Evolutionary conservation across 805 yeast genomes (phyloP).

Genomic region (Starmera dryadoides): DNA sequence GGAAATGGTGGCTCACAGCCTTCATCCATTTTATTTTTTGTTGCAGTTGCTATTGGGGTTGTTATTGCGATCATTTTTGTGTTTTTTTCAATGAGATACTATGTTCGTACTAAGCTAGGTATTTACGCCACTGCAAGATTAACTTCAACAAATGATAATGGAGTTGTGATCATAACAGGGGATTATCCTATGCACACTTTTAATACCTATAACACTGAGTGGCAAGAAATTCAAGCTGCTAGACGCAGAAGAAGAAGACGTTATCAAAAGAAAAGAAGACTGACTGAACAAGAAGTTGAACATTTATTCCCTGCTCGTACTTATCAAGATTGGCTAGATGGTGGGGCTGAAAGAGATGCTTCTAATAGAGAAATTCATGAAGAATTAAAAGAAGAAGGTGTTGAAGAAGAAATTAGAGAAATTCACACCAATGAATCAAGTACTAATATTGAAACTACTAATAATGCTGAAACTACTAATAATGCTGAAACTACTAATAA

Average conservation of each 20-base stretch:
- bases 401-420: conserved; percentile 1
- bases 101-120: conserved; percentile 50
- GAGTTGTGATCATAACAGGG: conserved; percentile 13
- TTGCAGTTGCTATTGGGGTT: conserved; percentile 58
- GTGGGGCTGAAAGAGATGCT: conserved; percentile 48
- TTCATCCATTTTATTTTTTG: conserved; percentile 54
- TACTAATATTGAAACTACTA: background rate
- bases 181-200: conserved; percentile 18
- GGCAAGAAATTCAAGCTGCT: conserved; percentile 14
- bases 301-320: conserved; percentile 50
- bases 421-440: conserved; percentile 4
- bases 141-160: conserved; percentile 7
- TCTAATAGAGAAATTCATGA: conserved; percentile 36
- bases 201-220: conserved; percentile 12
- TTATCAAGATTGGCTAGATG: conserved; percentile 53
- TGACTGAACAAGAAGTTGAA: conserved; percentile 52
- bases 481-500: background rate
- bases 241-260: conserved; percentile 30
- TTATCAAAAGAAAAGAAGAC: conserved; percentile 40
- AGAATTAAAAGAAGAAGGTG: conserved; percentile 26
- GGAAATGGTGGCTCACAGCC: conserved; percentile 31
- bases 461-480: background rate
- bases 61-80: conserved; percentile 47
- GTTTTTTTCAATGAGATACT: conserved; percentile 55
- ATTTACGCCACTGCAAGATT: conserved; percentile 27